Conservation (phyloP, 2,329 filamentous ascomycete genomes). For the Akanthomyces muscarius region DNA sequence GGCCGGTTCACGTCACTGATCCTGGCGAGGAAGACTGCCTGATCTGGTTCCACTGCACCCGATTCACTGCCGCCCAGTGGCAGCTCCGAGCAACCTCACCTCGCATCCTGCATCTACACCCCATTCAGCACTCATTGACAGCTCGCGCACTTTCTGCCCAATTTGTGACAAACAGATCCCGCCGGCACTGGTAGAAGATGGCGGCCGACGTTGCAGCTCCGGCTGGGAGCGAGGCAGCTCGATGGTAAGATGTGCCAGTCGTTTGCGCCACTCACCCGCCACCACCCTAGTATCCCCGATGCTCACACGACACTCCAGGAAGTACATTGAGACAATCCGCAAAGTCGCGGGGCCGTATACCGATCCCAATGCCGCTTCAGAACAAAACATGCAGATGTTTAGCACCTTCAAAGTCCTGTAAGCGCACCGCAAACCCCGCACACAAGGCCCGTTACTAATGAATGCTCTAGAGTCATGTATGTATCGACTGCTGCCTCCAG, state of each 20-base stretch:
- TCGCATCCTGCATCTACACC: slow-evolving; percentile 8
- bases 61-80: neutral
- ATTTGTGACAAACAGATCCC: neutral
- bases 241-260: slow-evolving; percentile 31
- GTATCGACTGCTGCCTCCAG: slow-evolving; percentile 25
- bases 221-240: slow-evolving; percentile 26
- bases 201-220: slow-evolving; percentile 11
- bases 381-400: slow-evolving; percentile 53
- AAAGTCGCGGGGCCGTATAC: slow-evolving; percentile 76
- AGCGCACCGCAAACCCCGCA: slow-evolving; percentile 28
- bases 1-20: neutral
- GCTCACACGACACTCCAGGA: slow-evolving; percentile 49
- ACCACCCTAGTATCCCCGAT: slow-evolving; percentile 1
- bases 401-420: slow-evolving; percentile 73
- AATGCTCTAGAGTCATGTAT: slow-evolving; percentile 45
- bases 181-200: neutral
- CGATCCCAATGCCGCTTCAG: slow-evolving; percentile 54
- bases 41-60: neutral
- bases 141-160: neutral
- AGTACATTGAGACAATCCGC: slow-evolving; percentile 77
- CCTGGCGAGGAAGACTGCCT: neutral
- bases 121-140: neutral
- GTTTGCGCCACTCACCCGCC: slow-evolving; percentile 1
- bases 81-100: neutral
- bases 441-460: slow-evolving; percentile 9